These are phyloP conservation scores for Serendipita vermifera DNA, from an alignment of 768 basidiomycete genomes.

Conservation along the genomic window DNA sequence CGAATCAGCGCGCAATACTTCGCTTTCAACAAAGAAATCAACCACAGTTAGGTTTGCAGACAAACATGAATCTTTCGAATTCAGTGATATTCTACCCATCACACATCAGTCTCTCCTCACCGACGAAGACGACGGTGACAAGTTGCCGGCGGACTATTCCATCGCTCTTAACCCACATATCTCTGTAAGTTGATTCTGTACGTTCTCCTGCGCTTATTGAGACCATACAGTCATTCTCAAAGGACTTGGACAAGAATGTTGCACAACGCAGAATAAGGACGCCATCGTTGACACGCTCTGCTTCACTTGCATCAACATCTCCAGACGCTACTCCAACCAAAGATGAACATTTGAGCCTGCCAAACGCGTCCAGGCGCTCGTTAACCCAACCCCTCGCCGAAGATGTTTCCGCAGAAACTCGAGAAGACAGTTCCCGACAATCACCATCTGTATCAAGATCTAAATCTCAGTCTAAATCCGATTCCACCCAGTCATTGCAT, in stretches of 20 bases:
- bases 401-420: no score
- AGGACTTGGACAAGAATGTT: constrained; percentile 51
- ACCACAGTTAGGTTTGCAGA: constrained; percentile 38
- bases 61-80: constrained; percentile 42
- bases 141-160: constrained; percentile 34
- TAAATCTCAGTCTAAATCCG: neutral
- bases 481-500: neutral
- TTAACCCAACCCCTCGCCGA: constrained; percentile 26
- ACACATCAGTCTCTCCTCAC: constrained; percentile 19
- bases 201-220: neutral
- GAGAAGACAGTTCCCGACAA: neutral
- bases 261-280: constrained; percentile 35
- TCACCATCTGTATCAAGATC: neutral
- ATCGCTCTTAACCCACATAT: constrained; percentile 47
- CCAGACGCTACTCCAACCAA: constrained; percentile 45
- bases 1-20: constrained; percentile 52
- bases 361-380: constrained; percentile 34
- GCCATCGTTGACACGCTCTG: constrained; percentile 42
- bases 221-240: constrained; percentile 42
- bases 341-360: constrained; percentile 46
- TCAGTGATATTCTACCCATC: constrained; percentile 45
- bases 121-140: constrained; percentile 1
- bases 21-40: constrained; percentile 34
- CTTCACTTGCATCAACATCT: constrained; percentile 48
- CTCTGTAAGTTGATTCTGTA: constrained; percentile 30